Base-by-base conservation (phyloP, 2,329 filamentous ascomycete genomes). In the Ophiostoma montium region DNA sequence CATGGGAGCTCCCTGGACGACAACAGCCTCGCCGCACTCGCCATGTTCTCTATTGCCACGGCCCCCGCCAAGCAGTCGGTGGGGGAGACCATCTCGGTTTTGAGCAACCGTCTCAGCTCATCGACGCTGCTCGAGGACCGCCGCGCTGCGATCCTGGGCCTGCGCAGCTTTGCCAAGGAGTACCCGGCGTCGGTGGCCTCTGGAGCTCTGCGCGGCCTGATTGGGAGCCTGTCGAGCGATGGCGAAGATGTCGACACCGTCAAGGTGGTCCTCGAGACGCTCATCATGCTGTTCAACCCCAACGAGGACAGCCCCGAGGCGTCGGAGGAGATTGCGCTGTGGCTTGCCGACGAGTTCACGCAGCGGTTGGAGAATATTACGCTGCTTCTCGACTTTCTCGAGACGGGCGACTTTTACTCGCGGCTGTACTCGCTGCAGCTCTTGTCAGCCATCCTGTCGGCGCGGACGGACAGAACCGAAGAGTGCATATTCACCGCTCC, bases 291-390 rank as follows among this genome's bases (percentile, higher is more conserved):
- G 36, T 96, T 96, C 64, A 80, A 67, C 54, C 78, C 79, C 36
- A 81, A 81, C 57, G 71, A 75, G 57, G 70, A 72, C 61, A 94
- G 86, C 71, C 76, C 87, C 31, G 90, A 96, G 73, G 87, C 90
- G 48, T 95, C 90, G 13, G 90, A 96, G 56, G 92, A 98, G 66
- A 94, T 98, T 58, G 84, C 84, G 16, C 71, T 96, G 27, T 98
- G 92, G 88, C 74, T 98, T 52, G 92, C 92, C 48, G 92, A 98
- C 66, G 90, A 96, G 65, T 98, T 98, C 63, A 95, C 92, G 32
- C 89, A 95, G 72, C 82, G 86, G 54, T 89, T 95, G 76, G 90
- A 96, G 67, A 96, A 98, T 64, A 90, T 95, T 53, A 90, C 86
- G 2, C 71, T 92, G 15, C 76, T 98, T 21, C 77, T 98, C 53